These are phyloP conservation scores for Fusarium sp. DNA, from an alignment of 2,329 filamentous ascomycete genomes.

Conservation along the genomic window DNA sequence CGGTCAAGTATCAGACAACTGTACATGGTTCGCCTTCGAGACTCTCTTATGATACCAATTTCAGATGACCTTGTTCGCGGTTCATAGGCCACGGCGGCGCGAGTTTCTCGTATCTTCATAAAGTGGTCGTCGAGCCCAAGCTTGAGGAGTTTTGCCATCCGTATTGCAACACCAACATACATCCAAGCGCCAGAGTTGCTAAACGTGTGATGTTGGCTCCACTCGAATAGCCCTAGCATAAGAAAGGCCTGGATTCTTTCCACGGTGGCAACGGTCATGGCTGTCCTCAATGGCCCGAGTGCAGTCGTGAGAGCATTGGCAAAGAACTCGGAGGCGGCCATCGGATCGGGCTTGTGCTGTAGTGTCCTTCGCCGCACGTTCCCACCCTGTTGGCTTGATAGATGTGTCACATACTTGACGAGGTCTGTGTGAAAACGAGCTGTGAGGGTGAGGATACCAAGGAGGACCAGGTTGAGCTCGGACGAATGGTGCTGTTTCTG, in stretches of 20 bases:
- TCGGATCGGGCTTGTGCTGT: slow-evolving; percentile 59
- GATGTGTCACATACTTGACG: slow-evolving; percentile 64
- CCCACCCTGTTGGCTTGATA: slow-evolving; percentile 50
- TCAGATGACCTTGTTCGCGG: slow-evolving; percentile 34
- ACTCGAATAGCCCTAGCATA: slow-evolving; percentile 79
- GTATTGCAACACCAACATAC: slow-evolving; percentile 73
- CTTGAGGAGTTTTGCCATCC: slow-evolving; percentile 72
- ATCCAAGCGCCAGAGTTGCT: slow-evolving; percentile 74
- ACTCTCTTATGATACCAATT: slow-evolving; percentile 68
- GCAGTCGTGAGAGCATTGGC: slow-evolving; percentile 68
- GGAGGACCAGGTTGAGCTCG: slow-evolving; percentile 68
- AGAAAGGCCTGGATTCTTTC: slow-evolving; percentile 75
- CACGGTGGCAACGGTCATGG: slow-evolving; percentile 65
- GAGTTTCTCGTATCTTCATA: slow-evolving; percentile 4
- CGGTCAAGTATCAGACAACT: slow-evolving; percentile 80
- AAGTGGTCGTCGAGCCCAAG: slow-evolving; percentile 67
- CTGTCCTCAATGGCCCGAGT: slow-evolving; percentile 60
- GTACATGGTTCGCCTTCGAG: slow-evolving; percentile 77
- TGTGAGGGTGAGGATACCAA: slow-evolving; percentile 77
- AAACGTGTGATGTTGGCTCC: slow-evolving; percentile 69
- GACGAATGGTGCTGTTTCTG: slow-evolving; percentile 53
- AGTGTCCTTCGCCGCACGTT: slow-evolving; percentile 51
- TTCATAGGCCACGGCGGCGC: not conserved
- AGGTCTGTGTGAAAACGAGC: slow-evolving; percentile 75
- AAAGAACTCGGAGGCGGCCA: slow-evolving; percentile 73